Evolutionary conservation across 73 alveolate genomes (phyloP), one percentile per base, ranked within the genome.

Genomic region (Uronychia setigera): DNA sequence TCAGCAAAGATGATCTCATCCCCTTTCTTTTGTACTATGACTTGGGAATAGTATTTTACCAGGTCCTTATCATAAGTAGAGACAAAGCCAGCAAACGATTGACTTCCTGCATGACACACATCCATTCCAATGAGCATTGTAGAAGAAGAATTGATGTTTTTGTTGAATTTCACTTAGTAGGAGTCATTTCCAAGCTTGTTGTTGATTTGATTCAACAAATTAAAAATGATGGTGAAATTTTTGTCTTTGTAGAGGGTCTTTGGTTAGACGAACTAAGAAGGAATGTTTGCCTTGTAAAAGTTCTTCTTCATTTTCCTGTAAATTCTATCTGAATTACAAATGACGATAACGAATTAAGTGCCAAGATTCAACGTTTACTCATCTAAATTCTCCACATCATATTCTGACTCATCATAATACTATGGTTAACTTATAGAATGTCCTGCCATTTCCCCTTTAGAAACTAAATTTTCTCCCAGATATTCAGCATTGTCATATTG

Each of bases 91-190:
- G 78, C 91, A 0, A 77, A 33, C 30, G 91, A 85, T 1, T n/a
- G 29, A 29, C 60, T 60, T 1, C 91, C 86, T 28, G 80, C 29
- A 57, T 85, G 91, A 77, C 91, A 85, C 31, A 85, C 91, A 58
- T 85, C 91, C 78, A 85, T 85, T n/a, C 91, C 91, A 35, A 85
- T 77, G 58, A 86, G 75, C 91, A 85, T 85, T 35, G 91, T 85
- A 31, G 33, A 31, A 1, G 33, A n/a, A 29, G 86, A 35, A 77
- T 85, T 32, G 80, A 85, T 76, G 58, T 76, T 80, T 59, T 34
- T 76, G 29, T 86, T 31, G 80, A 85, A 85, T 29, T 34, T 31
- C 19, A 85, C 67, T 26, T 33, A 0, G 86, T 26, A 77, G 59
- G 60, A 34, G 35, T 85, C 91, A 14, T 84, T 84, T 14, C 86